A percentile compares a stretch with the other conserved stretches of the same genome.
phyloP scores from a whole-genome alignment of 768 basidiomycete species.

The Piloderma croceum region DNA sequence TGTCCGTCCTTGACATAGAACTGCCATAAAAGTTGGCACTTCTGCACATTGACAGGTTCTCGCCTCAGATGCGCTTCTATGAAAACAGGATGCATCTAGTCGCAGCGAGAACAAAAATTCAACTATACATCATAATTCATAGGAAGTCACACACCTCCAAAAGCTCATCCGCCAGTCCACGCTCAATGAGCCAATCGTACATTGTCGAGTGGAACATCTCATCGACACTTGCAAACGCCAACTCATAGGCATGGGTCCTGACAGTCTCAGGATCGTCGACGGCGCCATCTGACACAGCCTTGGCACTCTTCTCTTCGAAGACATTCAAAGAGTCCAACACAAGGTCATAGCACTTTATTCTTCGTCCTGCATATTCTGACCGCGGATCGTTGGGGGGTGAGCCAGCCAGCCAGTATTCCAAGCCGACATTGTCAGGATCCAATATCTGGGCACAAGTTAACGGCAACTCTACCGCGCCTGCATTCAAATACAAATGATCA shows the following conservation, averaged over 20 bases:
- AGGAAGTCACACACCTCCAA: slow-evolving; percentile 72
- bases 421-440: slow-evolving; percentile 70
- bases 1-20: slow-evolving; percentile 93
- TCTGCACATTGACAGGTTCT: slow-evolving; percentile 73
- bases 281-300: slow-evolving; percentile 18
- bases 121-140: too few species aligned
- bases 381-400: slow-evolving; percentile 53
- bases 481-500: slow-evolving; percentile 1
- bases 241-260: slow-evolving; percentile 79
- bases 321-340: slow-evolving; percentile 75
- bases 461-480: slow-evolving; percentile 83
- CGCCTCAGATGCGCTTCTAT: slow-evolving; percentile 84
- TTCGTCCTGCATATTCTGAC: slow-evolving; percentile 48
- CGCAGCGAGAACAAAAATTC: background rate
- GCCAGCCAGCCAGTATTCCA: slow-evolving; percentile 72
- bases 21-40: slow-evolving; percentile 91
- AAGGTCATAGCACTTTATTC: slow-evolving; percentile 75
- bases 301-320: slow-evolving; percentile 61
- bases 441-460: slow-evolving; percentile 73
- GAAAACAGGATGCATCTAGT: slow-evolving; percentile 80
- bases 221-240: slow-evolving; percentile 81
- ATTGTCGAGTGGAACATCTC: slow-evolving; percentile 91
- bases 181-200: slow-evolving; percentile 89
- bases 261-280: slow-evolving; percentile 61
- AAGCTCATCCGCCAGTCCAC: slow-evolving; percentile 78